These are phyloP conservation scores for Astrothelium macrocarpum DNA, from an alignment of 495 filamentous ascomycete species.

Conservation along the genomic window DNA sequence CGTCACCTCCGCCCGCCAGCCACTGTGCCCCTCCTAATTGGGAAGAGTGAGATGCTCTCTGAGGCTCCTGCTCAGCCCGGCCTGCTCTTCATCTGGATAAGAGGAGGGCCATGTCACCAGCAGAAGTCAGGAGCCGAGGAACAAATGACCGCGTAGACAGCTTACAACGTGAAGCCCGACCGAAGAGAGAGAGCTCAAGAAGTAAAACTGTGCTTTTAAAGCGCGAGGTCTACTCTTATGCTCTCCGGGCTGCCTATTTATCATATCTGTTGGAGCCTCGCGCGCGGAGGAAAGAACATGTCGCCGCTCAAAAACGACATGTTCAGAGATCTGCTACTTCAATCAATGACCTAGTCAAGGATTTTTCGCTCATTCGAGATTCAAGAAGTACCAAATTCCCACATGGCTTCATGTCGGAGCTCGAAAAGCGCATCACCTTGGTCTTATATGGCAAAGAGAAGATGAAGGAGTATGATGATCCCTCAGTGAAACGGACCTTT, in stretches of 20 bases:
- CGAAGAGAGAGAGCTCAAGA: conserved; percentile 43
- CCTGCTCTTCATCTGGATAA: not conserved
- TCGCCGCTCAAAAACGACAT: conserved; percentile 48
- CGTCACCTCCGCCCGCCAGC: not conserved
- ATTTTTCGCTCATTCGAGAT: conserved; percentile 65
- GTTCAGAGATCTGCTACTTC: conserved; percentile 57
- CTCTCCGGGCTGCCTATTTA: conserved; percentile 85
- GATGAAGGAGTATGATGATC: conserved; percentile 68
- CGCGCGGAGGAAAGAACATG: conserved; percentile 75
- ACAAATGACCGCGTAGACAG: conserved; percentile 37
- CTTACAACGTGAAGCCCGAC: conserved; percentile 44
- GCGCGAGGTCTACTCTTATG: conserved; percentile 79
- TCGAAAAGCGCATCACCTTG: conserved; percentile 58
- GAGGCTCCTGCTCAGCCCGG: not conserved
- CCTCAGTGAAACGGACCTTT: conserved; percentile 67
- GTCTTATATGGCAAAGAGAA: conserved; percentile 62
- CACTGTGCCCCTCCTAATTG: not conserved
- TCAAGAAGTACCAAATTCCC: conserved; percentile 71
- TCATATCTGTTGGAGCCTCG: conserved; percentile 88
- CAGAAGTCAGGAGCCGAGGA: conserved; percentile 11
- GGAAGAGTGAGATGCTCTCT: conserved; percentile 4
- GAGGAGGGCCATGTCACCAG: conserved; percentile 16
- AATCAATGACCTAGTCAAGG: conserved; percentile 60
- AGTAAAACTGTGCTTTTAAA: conserved; percentile 30
- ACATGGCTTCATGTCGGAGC: conserved; percentile 61